Conservation (phyloP, 2,329 filamentous ascomycete species). For the Colletotrichum sp. region DNA sequence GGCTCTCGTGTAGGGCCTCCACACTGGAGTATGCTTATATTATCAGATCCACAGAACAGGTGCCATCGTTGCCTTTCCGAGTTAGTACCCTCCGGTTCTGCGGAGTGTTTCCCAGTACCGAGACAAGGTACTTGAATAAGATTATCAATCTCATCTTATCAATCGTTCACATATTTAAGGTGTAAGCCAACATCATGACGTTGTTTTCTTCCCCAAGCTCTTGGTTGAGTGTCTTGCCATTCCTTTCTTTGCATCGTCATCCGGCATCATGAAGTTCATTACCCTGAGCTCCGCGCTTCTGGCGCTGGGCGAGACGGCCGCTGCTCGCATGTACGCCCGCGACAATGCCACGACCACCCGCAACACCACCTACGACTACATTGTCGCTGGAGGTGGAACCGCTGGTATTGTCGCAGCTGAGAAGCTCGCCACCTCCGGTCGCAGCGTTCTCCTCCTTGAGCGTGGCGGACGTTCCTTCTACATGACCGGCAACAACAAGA, state of each 20-base stretch:
- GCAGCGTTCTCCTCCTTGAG: slow-evolving; percentile 20
- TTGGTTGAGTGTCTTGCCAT: background rate
- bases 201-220: background rate
- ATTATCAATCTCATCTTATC: slow-evolving; percentile 7
- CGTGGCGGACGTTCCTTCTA: slow-evolving; percentile 16
- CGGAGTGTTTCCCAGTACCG: background rate
- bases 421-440: slow-evolving; percentile 20
- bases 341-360: slow-evolving; percentile 13
- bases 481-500: slow-evolving; percentile 21
- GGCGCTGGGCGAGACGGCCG: background rate
- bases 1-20: background rate
- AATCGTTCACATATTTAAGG: background rate
- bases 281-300: slow-evolving; percentile 6
- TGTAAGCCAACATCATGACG: background rate
- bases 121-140: background rate
- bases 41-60: background rate
- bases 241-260: background rate
- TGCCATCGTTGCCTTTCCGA: background rate
- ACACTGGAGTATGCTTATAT: slow-evolving; percentile 2
- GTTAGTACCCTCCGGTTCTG: background rate
- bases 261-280: slow-evolving; percentile 13
- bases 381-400: slow-evolving; percentile 22
- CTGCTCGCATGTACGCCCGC: background rate
- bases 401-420: slow-evolving; percentile 19
- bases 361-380: slow-evolving; percentile 22